Conservation (phyloP, 176 grass and related monocot genomes). For the Rhipidocladum racemiflorum region DNA sequence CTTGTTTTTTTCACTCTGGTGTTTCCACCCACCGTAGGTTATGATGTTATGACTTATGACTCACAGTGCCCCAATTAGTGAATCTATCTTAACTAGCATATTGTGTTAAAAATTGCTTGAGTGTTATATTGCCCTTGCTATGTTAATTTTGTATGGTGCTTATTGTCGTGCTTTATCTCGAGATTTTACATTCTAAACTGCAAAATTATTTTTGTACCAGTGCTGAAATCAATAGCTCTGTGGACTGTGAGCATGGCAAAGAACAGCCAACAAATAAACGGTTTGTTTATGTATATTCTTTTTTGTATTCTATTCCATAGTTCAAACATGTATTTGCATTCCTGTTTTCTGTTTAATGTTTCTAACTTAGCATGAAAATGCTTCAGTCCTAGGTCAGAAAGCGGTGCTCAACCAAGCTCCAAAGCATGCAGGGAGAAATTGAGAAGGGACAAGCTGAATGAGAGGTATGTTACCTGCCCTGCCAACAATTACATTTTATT, state of each 20-base stretch:
- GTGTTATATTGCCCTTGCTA: background rate
- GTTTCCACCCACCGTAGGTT: background rate
- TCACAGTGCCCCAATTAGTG: background rate
- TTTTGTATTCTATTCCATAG: constrained; percentile 1
- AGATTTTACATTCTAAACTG: background rate
- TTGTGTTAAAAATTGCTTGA: background rate
- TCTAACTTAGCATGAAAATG: constrained; percentile 27
- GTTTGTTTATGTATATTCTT: constrained; percentile 41
- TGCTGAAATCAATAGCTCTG: constrained; percentile 58
- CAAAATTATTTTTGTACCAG: constrained; percentile 35
- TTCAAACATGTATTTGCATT: background rate
- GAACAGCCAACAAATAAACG: constrained; percentile 73
- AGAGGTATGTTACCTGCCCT: constrained; percentile 45
- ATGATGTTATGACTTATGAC: background rate
- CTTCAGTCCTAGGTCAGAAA: constrained; percentile 74
- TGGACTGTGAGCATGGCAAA: constrained; percentile 47
- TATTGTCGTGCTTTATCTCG: background rate
- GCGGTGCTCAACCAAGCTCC: constrained; percentile 53
- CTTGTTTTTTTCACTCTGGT: background rate
- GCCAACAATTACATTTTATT: background rate
- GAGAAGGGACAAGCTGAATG: constrained; percentile 87
- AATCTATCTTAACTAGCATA: background rate
- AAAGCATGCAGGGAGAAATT: constrained; percentile 97
- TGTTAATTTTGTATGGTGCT: background rate
- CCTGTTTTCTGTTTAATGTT: constrained; percentile 11